Conservation (phyloP, 2,329 filamentous ascomycete species). For the Phoma sp. region DNA sequence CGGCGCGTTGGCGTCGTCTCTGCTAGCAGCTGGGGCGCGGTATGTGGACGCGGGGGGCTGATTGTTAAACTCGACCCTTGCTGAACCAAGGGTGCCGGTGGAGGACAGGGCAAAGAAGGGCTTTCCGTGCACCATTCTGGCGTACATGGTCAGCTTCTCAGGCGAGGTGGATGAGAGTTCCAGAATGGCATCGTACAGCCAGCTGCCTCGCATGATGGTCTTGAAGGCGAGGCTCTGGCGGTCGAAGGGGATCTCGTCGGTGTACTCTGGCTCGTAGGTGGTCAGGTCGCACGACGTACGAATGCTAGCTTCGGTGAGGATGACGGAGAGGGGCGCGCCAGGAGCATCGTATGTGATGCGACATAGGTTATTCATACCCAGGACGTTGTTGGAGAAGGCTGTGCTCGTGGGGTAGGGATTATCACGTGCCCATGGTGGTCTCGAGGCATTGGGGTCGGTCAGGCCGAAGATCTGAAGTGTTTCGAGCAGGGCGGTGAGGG, state of each 20-base stretch:
- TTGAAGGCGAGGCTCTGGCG: conserved; percentile 83
- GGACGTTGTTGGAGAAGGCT: conserved; percentile 81
- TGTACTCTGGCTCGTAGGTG: conserved; percentile 73
- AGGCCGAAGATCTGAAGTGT: conserved; percentile 94
- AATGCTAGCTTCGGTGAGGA: conserved; percentile 83
- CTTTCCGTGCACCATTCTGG: conserved; percentile 46
- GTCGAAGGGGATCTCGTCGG: conserved; percentile 88
- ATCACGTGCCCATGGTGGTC: conserved; percentile 49
- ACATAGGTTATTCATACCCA: conserved; percentile 86
- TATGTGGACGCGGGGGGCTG: conserved; percentile 33
- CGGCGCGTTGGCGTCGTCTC: conserved; percentile 3
- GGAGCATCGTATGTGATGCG: conserved; percentile 77
- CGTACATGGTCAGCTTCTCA: conserved; percentile 68
- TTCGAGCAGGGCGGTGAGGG: conserved; percentile 84
- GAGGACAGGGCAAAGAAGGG: conserved; percentile 77
- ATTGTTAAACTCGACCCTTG: conserved; percentile 65
- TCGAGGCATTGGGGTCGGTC: conserved; percentile 51
- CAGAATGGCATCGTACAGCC: conserved; percentile 73
- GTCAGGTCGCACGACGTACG: conserved; percentile 77
- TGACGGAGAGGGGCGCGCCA: conserved; percentile 81
- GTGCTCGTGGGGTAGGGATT: conserved; percentile 63
- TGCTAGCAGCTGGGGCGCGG: conserved; percentile 15
- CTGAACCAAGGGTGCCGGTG: conserved; percentile 64
- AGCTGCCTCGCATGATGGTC: conserved; percentile 86
- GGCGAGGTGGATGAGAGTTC: conserved; percentile 75